These are phyloP conservation scores for Fusarium guadeloupense DNA, from an alignment of 2,329 filamentous ascomycete species.

Conservation along the genomic window DNA sequence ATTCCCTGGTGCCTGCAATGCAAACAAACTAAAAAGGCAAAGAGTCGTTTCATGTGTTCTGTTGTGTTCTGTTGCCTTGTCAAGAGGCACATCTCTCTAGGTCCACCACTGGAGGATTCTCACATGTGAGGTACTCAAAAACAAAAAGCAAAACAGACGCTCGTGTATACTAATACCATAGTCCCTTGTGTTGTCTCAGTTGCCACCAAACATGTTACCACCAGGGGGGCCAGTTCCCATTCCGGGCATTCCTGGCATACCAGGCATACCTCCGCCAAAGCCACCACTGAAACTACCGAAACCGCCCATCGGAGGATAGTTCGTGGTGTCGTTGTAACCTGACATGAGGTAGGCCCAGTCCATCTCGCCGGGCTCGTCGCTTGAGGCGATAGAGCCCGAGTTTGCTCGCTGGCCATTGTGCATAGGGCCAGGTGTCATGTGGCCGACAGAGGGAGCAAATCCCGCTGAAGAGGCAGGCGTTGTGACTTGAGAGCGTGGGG, in stretches of 20 bases:
- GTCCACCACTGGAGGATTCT: not conserved
- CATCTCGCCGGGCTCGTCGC: conserved; percentile 52
- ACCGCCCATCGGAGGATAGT: conserved; percentile 44
- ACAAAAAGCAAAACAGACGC: not conserved
- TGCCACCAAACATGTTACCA: conserved; percentile 43
- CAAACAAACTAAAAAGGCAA: too few species aligned
- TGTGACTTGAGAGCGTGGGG: conserved; percentile 36
- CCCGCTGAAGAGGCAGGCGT: conserved; percentile 46
- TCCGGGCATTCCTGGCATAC: conserved; percentile 35
- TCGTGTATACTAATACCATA: conserved; percentile 4
- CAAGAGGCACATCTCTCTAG: not conserved
- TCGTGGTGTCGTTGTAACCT: conserved; percentile 49
- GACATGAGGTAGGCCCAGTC: conserved; percentile 61
- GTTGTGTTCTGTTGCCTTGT: not conserved
- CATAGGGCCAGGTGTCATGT: conserved; percentile 12
- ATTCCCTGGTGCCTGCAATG: too few species aligned
- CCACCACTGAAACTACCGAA: conserved; percentile 44
- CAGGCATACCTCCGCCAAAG: conserved; percentile 38
- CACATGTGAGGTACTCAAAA: not conserved
- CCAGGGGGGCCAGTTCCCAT: conserved; percentile 32
- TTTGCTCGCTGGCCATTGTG: conserved; percentile 13
- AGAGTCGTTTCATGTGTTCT: too few species aligned
- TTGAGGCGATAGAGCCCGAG: conserved; percentile 35
- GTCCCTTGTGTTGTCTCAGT: conserved; percentile 20
- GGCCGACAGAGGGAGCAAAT: conserved; percentile 45